These are phyloP conservation scores for Massarina eburnea DNA, from an alignment of 2,329 filamentous ascomycete species.

Conservation along the genomic window DNA sequence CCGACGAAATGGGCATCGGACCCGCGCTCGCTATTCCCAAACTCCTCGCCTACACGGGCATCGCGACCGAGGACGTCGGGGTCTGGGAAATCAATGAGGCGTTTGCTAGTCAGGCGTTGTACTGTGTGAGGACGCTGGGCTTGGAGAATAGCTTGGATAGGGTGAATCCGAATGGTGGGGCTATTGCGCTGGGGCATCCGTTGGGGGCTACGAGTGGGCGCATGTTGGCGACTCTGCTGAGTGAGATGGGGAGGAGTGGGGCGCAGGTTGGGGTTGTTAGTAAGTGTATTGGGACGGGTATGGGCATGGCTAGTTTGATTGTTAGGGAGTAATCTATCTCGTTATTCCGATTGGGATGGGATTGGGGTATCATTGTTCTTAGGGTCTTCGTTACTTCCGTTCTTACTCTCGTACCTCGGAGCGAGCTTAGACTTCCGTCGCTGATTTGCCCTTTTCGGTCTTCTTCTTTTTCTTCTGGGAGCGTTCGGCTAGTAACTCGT, in stretches of 20 bases:
- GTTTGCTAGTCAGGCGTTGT: constrained; percentile 64
- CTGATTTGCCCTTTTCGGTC: constrained; percentile 15
- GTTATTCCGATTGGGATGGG: too few relatives aligned
- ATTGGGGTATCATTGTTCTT: constrained; percentile 4
- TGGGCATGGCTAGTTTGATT: constrained; percentile 57
- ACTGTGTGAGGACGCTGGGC: constrained; percentile 72
- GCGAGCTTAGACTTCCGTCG: neutral
- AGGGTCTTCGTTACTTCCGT: neutral
- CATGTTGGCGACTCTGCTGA: constrained; percentile 74
- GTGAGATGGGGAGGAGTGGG: constrained; percentile 66
- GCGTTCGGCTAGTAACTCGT: constrained; percentile 54
- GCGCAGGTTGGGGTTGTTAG: constrained; percentile 81
- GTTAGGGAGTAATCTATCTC: constrained; percentile 45
- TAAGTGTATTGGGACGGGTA: constrained; percentile 70
- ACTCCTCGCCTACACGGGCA: constrained; percentile 68
- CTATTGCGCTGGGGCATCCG: constrained; percentile 91
- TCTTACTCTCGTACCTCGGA: neutral
- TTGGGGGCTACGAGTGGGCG: constrained; percentile 85
- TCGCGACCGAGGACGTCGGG: constrained; percentile 69
- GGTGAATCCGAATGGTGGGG: constrained; percentile 90
- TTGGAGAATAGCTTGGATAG: constrained; percentile 67
- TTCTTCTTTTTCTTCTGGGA: constrained; percentile 54
- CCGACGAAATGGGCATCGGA: constrained; percentile 93
- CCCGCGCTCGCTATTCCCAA: constrained; percentile 85
- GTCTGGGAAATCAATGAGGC: constrained; percentile 95